Conservation (phyloP, 441 rosid species). For the Gossypium gossypioides region DNA sequence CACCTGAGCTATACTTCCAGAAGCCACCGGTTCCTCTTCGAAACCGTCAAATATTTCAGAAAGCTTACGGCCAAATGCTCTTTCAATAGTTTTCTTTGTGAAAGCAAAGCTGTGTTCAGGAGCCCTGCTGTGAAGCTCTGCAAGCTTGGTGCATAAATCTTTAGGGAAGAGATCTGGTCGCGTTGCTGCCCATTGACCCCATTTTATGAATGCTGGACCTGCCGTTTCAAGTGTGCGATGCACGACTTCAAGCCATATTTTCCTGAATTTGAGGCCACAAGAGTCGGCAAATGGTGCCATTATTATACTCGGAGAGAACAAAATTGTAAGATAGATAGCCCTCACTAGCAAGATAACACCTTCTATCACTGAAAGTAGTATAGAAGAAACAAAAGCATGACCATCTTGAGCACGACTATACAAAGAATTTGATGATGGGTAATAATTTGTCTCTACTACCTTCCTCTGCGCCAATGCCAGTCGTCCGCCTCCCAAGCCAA, state of each 20-base stretch:
- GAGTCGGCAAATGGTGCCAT: slow-evolving; percentile 75
- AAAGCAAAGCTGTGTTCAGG: slow-evolving; percentile 88
- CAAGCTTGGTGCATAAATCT: slow-evolving; percentile 81
- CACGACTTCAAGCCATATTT: slow-evolving; percentile 64
- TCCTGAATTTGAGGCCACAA: slow-evolving; percentile 64
- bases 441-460: slow-evolving; percentile 32
- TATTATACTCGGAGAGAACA: slow-evolving; percentile 69
- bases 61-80: slow-evolving; percentile 83
- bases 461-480: slow-evolving; percentile 60
- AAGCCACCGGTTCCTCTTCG: slow-evolving; percentile 90
- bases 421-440: slow-evolving; percentile 45
- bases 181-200: slow-evolving; percentile 99
- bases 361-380: slow-evolving; percentile 46
- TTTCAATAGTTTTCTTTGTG: slow-evolving; percentile 80
- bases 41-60: slow-evolving; percentile 75
- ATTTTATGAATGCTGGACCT: slow-evolving; percentile 97
- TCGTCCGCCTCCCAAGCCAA: slow-evolving; percentile 52
- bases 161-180: slow-evolving; percentile 96
- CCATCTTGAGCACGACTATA: slow-evolving; percentile 71
- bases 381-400: slow-evolving; percentile 49
- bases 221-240: slow-evolving; percentile 73
- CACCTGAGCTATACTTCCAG: slow-evolving; percentile 98
- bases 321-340: slow-evolving; percentile 56
- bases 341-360: slow-evolving; percentile 57
- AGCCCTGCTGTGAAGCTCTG: slow-evolving; percentile 84